Conservation (phyloP, 1,284 basidiomycete species). For the Neonothopanus nambi region DNA sequence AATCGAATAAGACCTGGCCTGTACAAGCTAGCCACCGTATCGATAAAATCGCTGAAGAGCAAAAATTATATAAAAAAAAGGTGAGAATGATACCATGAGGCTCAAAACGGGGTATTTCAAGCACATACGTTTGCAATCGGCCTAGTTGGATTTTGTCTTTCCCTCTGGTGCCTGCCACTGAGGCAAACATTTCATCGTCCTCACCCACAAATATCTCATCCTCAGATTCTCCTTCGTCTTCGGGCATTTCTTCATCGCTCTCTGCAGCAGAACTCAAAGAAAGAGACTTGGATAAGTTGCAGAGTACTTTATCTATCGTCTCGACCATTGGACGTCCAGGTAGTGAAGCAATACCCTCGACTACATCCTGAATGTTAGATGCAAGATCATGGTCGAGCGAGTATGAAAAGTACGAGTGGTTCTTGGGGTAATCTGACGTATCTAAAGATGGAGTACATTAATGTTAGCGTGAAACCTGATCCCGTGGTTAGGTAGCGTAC, state of each 20-base stretch:
- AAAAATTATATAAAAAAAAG: not conserved
- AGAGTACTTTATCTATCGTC: conserved; percentile 38
- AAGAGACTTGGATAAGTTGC: conserved; percentile 26
- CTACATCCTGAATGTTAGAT: conserved; percentile 34
- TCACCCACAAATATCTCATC: too few species aligned
- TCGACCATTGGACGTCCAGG: conserved; percentile 44
- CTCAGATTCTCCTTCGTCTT: conserved; percentile 33
- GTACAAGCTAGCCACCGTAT: conserved; percentile 50
- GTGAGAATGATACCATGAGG: not conserved
- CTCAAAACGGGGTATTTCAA: not conserved
- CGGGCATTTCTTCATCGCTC: conserved; percentile 36
- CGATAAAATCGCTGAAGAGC: conserved; percentile 49
- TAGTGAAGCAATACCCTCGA: conserved; percentile 44
- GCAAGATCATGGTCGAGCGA: conserved; percentile 43
- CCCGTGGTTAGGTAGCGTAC: conserved; percentile 32
- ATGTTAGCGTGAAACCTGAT: not conserved
- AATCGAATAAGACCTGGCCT: conserved; percentile 54
- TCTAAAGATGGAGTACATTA: conserved; percentile 34
- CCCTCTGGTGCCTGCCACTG: not conserved
- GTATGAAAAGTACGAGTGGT: conserved; percentile 55
- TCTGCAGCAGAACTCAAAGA: conserved; percentile 22
- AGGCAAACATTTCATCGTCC: conserved; percentile 27
- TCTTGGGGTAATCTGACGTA: conserved; percentile 61
- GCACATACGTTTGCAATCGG: conserved; percentile 26
- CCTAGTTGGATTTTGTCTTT: not conserved